Conservation (phyloP, 75 land plant genomes). For the Selaginella tamariscina region DNA sequence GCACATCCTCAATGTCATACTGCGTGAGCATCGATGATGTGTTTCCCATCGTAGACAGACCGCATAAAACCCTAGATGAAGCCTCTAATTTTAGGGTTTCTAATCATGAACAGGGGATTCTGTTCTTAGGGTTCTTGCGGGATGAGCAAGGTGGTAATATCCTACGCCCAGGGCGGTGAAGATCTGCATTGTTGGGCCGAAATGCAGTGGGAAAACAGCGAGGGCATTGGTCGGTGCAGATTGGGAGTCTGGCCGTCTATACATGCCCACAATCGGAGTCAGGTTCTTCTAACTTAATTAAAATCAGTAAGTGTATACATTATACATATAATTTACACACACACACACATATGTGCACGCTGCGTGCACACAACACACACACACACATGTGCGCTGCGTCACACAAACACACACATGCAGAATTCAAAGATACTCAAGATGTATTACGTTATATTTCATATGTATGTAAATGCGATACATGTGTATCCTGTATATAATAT, state of each 20-base stretch:
- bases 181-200: background rate
- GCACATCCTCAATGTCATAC: conserved; percentile 88
- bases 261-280: background rate
- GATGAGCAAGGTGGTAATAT: background rate
- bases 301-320: too few relatives aligned
- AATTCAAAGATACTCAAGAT: background rate
- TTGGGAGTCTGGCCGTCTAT: background rate
- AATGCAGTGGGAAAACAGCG: background rate
- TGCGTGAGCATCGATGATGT: conserved; percentile 82
- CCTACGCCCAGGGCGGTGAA: background rate
- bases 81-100: too few relatives aligned
- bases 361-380: too few relatives aligned
- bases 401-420: background rate
- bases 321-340: too few relatives aligned
- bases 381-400: background rate
- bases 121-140: too few relatives aligned
- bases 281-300: background rate
- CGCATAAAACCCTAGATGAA: too few relatives aligned
- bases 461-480: background rate
- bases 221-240: background rate
- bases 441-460: background rate
- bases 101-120: too few relatives aligned
- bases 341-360: too few relatives aligned
- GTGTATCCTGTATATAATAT: too few relatives aligned
- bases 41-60: conserved; percentile 73